Base-by-base conservation (phyloP, 2,329 filamentous ascomycete species). In the Knoxdaviesia capensis region DNA sequence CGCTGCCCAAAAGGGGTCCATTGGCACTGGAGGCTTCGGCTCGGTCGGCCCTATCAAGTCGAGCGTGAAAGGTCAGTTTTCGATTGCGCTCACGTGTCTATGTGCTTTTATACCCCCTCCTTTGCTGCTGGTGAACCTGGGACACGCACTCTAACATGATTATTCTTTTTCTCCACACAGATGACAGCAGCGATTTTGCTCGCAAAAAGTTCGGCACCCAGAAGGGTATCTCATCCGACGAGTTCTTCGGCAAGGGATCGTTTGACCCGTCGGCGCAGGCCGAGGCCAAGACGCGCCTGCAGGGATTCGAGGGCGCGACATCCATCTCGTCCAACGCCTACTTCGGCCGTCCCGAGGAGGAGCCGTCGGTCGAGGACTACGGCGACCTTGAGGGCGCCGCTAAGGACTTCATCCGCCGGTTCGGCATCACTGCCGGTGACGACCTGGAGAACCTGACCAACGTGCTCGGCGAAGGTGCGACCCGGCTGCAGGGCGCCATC, bases 291-390 rank as follows among this genome's bases (percentile, higher is more conserved):
- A 68, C 70, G 29, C 76, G 90, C 36, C 71, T 98, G 42, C 79
- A 85, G 63, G 83, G 86, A 39, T 98, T 98, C 55, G 88, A 96
- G 60, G 86, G 90, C 38, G 87, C 90, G 7, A 79, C 77, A 1
- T 66, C 86, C 49, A 98, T 98, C 59, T 94, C 87, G 6, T 93
- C 84, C 45, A 98, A 96, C 59, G 85, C 85, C 43, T 98, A 96
- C 69, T 98, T 98, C 59, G 90, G 90, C 46, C 80, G 88, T 41
- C 80, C 85, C 3, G 90, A 98, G 55, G 81, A 87, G 29, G 82
- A 92, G 50, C 63, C 71, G 32, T 66, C 66, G 44, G 56, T 60
- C 2, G 83, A 87, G 47, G 84, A 84, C 37, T 94, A 94, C 49
- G 86, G 87, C 39, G 87, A 94, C 53, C 65, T 98, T 45, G 90